phyloP scores from a whole-genome alignment of 371 early-diverging fungal genomes.

The Zychaea mexicana region DNA sequence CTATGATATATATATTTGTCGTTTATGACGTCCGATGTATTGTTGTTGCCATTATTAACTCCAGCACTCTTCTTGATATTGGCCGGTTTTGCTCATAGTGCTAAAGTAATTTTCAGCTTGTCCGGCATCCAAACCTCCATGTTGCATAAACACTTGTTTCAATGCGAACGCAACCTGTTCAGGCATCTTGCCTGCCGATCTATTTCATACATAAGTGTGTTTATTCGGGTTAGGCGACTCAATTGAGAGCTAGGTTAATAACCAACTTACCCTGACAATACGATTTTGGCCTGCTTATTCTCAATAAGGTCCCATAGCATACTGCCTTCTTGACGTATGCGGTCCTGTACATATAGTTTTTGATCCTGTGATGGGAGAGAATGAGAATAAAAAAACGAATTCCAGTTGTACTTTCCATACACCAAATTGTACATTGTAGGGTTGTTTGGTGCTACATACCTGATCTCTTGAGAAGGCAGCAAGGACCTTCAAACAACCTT shows the following conservation, averaged over 20 bases:
- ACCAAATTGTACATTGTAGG: neutral
- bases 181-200: slow-evolving; percentile 86
- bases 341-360: slow-evolving; percentile 81
- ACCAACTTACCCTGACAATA: slow-evolving; percentile 69
- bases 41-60: slow-evolving; percentile 25
- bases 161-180: slow-evolving; percentile 78
- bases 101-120: slow-evolving; percentile 66
- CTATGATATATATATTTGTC: too few relatives aligned
- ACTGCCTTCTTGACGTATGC: slow-evolving; percentile 59
- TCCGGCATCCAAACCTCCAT: slow-evolving; percentile 57
- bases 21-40: too few relatives aligned
- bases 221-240: too few relatives aligned
- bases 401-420: too few relatives aligned
- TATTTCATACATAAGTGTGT: slow-evolving; percentile 17
- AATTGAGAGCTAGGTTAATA: too few relatives aligned
- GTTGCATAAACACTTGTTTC: slow-evolving; percentile 55
- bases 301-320: slow-evolving; percentile 70
- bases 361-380: slow-evolving; percentile 24
- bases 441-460: too few relatives aligned
- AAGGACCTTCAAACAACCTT: slow-evolving; percentile 55
- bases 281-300: slow-evolving; percentile 59
- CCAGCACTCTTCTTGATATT: slow-evolving; percentile 93
- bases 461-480: slow-evolving; percentile 81
- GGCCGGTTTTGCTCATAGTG: slow-evolving; percentile 62
- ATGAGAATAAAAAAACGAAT: too few relatives aligned